Percentiles rank a stretch among this genome's conserved stretches.
Conservation (phyloP, 148 eudicot genomes). For the Vaccinium macrocarpon region DNA sequence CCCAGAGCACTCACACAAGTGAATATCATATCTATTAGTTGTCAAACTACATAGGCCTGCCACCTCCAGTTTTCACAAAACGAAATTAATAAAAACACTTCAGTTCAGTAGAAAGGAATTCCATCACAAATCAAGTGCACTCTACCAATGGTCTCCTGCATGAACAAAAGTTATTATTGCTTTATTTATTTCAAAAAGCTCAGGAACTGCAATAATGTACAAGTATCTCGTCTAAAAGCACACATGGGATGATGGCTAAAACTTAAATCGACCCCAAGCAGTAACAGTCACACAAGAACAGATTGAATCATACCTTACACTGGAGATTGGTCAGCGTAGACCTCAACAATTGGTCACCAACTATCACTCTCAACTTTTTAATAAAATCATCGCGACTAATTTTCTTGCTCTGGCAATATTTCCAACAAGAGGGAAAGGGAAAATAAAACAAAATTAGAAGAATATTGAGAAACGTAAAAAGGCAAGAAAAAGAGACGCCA, state of each 20-base stretch:
- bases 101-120: neutral
- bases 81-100: neutral
- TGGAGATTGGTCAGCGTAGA: slow-evolving; percentile 37
- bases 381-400: slow-evolving; percentile 38
- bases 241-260: neutral
- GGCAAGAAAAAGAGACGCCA: neutral
- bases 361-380: slow-evolving; percentile 39
- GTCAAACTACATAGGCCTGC: neutral
- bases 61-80: neutral
- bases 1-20: too few relatives aligned
- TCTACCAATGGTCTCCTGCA: too few relatives aligned
- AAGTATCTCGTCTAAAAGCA: too few relatives aligned
- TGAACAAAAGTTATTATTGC: too few relatives aligned
- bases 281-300: neutral
- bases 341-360: slow-evolving; percentile 44
- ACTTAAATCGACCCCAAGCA: slow-evolving; percentile 1
- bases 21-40: neutral
- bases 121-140: neutral
- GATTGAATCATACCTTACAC: slow-evolving; percentile 30
- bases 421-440: neutral
- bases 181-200: too few relatives aligned
- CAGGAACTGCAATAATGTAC: too few relatives aligned
- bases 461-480: neutral
- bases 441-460: neutral
- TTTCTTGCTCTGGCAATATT: slow-evolving; percentile 35